Conservation (phyloP, 345 rosid species). For the Sonneratia alba region DNA sequence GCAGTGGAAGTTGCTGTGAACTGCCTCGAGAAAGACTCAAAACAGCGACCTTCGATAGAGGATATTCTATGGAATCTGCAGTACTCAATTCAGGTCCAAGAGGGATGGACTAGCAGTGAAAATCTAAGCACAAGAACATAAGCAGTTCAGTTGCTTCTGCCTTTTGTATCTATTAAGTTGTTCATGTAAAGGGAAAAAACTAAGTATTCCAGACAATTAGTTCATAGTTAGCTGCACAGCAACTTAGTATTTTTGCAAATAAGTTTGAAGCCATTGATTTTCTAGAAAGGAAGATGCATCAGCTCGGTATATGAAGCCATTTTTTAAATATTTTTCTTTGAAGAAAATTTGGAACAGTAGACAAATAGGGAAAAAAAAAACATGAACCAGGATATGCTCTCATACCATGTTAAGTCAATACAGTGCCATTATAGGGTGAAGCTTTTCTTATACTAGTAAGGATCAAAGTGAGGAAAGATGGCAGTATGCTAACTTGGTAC, state of each 20-base stretch:
- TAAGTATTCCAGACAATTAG: background rate
- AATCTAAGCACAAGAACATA: constrained; percentile 34
- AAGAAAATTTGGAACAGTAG: background rate
- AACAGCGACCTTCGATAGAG: constrained; percentile 69
- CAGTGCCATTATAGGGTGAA: no score
- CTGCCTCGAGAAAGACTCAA: constrained; percentile 53
- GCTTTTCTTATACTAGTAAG: background rate
- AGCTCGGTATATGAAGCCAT: no score
- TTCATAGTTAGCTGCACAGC: background rate
- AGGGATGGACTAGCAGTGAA: constrained; percentile 83
- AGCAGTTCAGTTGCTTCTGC: background rate
- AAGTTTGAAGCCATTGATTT: background rate
- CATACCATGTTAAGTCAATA: no score
- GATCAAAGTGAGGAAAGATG: no score
- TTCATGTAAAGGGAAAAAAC: background rate
- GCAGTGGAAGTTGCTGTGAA: constrained; percentile 58
- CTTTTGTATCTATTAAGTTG: background rate
- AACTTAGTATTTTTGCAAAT: background rate
- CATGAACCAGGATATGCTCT: background rate
- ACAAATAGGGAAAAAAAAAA: background rate
- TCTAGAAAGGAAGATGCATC: no score
- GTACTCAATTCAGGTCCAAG: constrained; percentile 81
- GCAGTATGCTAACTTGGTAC: background rate
- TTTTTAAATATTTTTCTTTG: background rate
- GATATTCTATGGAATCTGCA: constrained; percentile 94